These are phyloP conservation scores for Neolecta irregularis DNA, from an alignment of 1,139 yeast species.

Conservation along the genomic window DNA sequence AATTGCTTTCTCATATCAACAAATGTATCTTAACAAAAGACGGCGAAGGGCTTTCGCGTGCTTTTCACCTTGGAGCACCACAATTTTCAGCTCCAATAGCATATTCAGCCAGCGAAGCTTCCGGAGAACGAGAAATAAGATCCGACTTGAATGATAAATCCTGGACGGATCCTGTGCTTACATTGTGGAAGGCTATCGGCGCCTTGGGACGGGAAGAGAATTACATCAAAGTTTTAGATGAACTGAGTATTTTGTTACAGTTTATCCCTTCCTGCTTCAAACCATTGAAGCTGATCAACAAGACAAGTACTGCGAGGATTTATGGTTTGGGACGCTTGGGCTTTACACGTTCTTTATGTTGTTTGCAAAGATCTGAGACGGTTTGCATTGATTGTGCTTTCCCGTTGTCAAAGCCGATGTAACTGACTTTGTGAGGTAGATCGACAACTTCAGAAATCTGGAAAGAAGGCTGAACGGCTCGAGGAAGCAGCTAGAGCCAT, in stretches of 20 bases:
- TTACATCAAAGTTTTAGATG: background rate
- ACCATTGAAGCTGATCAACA: background rate
- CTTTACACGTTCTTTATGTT: conserved; percentile 41
- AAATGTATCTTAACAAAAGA: too few relatives aligned
- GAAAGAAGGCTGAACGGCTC: conserved; percentile 32
- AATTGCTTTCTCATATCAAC: too few relatives aligned
- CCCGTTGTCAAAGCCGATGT: too few relatives aligned
- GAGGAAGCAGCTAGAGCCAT: conserved; percentile 41
- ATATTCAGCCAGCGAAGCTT: background rate
- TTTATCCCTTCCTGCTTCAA: background rate
- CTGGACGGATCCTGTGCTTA: conserved; percentile 1
- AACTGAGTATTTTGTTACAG: background rate
- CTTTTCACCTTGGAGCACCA: too few relatives aligned
- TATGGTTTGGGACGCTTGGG: conserved; percentile 32
- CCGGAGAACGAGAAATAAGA: background rate
- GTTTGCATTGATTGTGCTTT: conserved; percentile 22
- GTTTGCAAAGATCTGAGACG: conserved; percentile 41
- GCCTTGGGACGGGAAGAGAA: background rate
- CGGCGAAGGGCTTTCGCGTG: too few relatives aligned
- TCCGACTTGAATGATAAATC: background rate
- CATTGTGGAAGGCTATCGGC: conserved; percentile 3
- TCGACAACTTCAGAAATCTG: conserved; percentile 11
- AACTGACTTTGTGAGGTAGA: conserved; percentile 3
- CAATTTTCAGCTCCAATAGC: too few relatives aligned
- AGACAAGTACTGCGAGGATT: conserved; percentile 1